Evolutionary conservation across 352 stramenopile genomes (phyloP).

Genomic region (Poterioochromonas sp.): DNA sequence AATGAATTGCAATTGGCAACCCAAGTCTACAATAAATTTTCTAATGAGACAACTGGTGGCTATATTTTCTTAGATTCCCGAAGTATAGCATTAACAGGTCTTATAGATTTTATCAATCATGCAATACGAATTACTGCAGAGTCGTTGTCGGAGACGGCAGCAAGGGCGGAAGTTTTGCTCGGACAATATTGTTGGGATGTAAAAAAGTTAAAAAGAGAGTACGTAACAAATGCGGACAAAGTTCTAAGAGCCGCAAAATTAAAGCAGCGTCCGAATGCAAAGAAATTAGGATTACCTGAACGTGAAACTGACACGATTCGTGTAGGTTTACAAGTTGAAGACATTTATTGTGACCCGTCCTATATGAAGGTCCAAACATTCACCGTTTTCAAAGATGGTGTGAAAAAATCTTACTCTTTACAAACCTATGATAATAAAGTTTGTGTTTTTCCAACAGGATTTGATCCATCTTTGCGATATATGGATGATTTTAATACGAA

Average conservation of each 20-base stretch:
- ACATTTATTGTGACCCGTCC: not conserved
- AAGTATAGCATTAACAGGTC: not conserved
- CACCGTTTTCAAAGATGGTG: not conserved
- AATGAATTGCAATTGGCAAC: not conserved
- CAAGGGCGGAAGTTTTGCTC: slow-evolving; percentile 3
- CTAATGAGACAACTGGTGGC: not conserved
- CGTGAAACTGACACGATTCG: not conserved
- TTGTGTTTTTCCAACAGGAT: not conserved
- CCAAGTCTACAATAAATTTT: not conserved
- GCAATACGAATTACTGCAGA: not conserved
- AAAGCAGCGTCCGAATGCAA: not conserved
- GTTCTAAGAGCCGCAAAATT: not conserved
- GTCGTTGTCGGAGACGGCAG: not conserved
- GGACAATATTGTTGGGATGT: not conserved
- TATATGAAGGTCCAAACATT: not conserved
- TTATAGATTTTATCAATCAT: slow-evolving; percentile 17
- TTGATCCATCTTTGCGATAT: not conserved
- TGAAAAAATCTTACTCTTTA: not conserved
- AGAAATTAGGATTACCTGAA: not conserved
- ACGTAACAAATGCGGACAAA: not conserved
- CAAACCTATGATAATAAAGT: not conserved
- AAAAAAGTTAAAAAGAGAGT: not conserved
- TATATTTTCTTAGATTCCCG: not conserved
- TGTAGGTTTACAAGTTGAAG: slow-evolving; percentile 5
- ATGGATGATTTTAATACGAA: not conserved